Conservation (phyloP, 2,329 filamentous ascomycete genomes). For the Neofusicoccum sp. region DNA sequence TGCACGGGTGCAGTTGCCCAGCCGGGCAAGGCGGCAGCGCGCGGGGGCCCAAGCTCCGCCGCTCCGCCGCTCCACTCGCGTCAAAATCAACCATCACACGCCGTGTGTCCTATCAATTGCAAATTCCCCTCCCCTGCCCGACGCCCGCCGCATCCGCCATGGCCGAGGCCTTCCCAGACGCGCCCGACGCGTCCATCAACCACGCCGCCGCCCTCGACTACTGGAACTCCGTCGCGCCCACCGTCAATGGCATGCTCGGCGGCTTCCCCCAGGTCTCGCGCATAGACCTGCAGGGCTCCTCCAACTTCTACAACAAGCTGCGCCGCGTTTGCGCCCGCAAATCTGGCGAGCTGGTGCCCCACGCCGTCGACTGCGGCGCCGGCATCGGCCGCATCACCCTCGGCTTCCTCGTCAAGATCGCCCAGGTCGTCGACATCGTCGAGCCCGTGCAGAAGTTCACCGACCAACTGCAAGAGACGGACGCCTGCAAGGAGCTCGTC, state of each 20-base stretch:
- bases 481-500: conserved; percentile 33
- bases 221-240: conserved; percentile 53
- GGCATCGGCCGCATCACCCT: conserved; percentile 82
- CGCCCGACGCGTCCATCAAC: conserved; percentile 46
- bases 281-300: conserved; percentile 69
- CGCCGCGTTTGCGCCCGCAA: conserved; percentile 38
- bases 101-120: not conserved
- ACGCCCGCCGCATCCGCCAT: not conserved
- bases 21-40: not conserved
- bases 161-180: conserved; percentile 21
- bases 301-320: conserved; percentile 67
- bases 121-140: not conserved
- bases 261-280: conserved; percentile 67
- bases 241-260: conserved; percentile 75
- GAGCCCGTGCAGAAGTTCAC: conserved; percentile 86
- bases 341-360: conserved; percentile 23
- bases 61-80: not conserved
- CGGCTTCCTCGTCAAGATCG: conserved; percentile 69
- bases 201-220: conserved; percentile 46
- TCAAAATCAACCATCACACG: conserved; percentile 13
- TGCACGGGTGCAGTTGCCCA: conserved; percentile 1
- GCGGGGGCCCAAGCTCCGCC: not conserved
- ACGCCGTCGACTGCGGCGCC: conserved; percentile 61
- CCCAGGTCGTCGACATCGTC: conserved; percentile 73
- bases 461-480: conserved; percentile 49